Evolutionary conservation across 2,329 filamentous ascomycete species (phyloP).

Genomic region (Davidsoniella neocaledoniae): DNA sequence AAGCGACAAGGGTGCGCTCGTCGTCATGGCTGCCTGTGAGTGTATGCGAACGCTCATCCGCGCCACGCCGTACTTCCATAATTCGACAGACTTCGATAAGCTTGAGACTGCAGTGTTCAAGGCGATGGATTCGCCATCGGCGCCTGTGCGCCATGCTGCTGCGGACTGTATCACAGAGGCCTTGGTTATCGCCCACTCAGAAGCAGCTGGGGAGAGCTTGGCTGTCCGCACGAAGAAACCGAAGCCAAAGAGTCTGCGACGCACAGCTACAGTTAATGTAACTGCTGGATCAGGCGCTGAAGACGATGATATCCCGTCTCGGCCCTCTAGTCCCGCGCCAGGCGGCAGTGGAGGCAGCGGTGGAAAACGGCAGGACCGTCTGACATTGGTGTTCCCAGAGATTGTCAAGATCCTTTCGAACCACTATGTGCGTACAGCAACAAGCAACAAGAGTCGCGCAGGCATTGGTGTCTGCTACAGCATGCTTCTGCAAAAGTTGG

Average conservation of each 20-base stretch:
- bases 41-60: conserved; percentile 60
- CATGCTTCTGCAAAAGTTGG: conserved; percentile 59
- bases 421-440: conserved; percentile 65
- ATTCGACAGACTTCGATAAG: conserved; percentile 78
- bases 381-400: conserved; percentile 60
- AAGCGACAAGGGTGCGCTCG: conserved; percentile 67
- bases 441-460: conserved; percentile 63
- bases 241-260: conserved; percentile 41
- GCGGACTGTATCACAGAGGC: conserved; percentile 70
- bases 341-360: conserved; percentile 17
- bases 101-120: conserved; percentile 73
- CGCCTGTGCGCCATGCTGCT: conserved; percentile 66
- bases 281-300: conserved; percentile 35
- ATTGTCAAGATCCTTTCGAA: conserved; percentile 62
- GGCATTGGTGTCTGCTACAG: conserved; percentile 80
- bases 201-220: conserved; percentile 37
- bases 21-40: conserved; percentile 61
- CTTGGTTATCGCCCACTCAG: conserved; percentile 60
- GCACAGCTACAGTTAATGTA: conserved; percentile 31
- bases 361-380: conserved; percentile 50
- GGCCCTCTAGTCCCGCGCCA: conserved; percentile 58
- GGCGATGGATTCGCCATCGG: conserved; percentile 60
- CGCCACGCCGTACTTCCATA: conserved; percentile 68
- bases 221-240: conserved; percentile 37
- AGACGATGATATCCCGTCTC: conserved; percentile 51